Evolutionary conservation across 1,139 yeast genomes (phyloP), one percentile per base, ranked within the genome.

Genomic region (Candida sp.): DNA sequence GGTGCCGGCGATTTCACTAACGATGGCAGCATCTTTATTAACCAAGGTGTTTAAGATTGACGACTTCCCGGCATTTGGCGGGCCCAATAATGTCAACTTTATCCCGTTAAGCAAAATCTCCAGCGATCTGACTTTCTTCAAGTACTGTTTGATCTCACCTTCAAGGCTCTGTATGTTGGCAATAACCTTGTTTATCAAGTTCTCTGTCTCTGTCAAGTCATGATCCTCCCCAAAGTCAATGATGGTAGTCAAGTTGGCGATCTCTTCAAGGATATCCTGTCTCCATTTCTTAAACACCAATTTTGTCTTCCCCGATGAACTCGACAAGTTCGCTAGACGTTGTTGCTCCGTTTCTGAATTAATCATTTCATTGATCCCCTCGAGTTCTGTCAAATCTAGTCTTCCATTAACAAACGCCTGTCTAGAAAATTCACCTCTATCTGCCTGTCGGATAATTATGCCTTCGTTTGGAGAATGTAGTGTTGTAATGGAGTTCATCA

Each of bases 181-280:
- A 9, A 70, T 75, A 1, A 90, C 92, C 1, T 69, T 68, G 11
- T 67, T 70, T 51, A 90, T 80, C 22, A 87, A 72, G 11, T 67
- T 63, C 3, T 68, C 72, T 1, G 80, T 77, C 57, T 88, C 88
- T 8, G 87, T 92, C 32, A 91, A 77, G 56, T 90, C 97, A 50
- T 90, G 90, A 58, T 91, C 96, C 57, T 94, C 99, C n/a, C 97
- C 98, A 65, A 94, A 94, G 68, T 96, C 99, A 46, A 94, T 90
- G 3, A 93, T 79, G 0, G 98, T 97, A 0, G 98, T 86, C 46
- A 94, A 67, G 49, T 88, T 70, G 0, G 97, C 97, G 51, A 88
- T 81, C 55, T 84, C 80, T 4, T 83, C 74, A 2, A 94, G 76
- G 2, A 94, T 78, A 25, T 77, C 72, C 9, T 76, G 65, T 60